A percentile compares a stretch with the other conserved stretches of the same genome.
These are phyloP conservation scores for Verticillium tricorpus DNA, from an alignment of 2,329 filamentous ascomycete species.

Conservation along the genomic window DNA sequence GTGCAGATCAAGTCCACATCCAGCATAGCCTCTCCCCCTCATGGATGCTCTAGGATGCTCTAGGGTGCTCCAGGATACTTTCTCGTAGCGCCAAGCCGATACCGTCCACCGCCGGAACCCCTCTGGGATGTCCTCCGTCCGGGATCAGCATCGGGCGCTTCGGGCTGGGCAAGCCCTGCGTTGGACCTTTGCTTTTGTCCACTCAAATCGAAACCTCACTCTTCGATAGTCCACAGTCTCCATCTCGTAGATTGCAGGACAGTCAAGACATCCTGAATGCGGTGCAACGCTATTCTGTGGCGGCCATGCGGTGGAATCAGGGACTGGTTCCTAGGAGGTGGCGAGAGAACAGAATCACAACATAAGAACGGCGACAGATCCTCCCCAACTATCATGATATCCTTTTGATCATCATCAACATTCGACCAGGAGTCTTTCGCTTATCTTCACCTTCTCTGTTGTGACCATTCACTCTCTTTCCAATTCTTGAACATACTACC, in stretches of 20 bases:
- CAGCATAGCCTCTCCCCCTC: not conserved
- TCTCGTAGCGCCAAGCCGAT: not conserved
- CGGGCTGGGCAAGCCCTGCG: not conserved
- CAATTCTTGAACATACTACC: not conserved
- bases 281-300: not conserved
- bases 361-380: not conserved
- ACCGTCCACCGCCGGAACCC: not conserved
- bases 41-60: not conserved
- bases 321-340: not conserved
- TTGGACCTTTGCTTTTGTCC: not conserved
- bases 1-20: not conserved
- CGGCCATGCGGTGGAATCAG: not conserved
- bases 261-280: not conserved
- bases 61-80: not conserved
- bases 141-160: not conserved
- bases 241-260: not conserved
- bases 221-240: not conserved
- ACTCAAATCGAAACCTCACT: not conserved
- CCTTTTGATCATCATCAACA: not conserved
- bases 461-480: not conserved
- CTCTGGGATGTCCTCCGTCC: not conserved
- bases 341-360: not conserved
- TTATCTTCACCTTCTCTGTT: not conserved
- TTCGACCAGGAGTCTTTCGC: constrained; percentile 3
- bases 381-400: not conserved